A percentile compares a stretch with the other conserved stretches of the same genome.
Conservation (phyloP, 768 basidiomycete species). For the Kwoniella bestiolae region DNA sequence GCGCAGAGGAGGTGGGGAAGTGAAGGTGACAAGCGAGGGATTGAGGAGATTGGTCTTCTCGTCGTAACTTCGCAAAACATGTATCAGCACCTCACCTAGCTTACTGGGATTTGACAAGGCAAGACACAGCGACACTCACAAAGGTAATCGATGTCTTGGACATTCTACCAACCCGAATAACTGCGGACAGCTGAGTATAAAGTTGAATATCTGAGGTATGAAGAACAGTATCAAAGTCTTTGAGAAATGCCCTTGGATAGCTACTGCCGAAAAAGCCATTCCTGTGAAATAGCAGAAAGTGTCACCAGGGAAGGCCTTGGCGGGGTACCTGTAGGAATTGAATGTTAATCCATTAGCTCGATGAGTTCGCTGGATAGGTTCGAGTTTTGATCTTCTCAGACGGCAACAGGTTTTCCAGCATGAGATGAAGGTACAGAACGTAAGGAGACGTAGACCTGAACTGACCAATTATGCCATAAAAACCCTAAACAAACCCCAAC, state of each 20-base stretch:
- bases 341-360: too few relatives aligned
- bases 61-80: constrained; percentile 67
- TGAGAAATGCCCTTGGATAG: constrained; percentile 95
- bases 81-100: background rate
- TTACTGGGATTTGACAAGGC: background rate
- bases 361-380: too few relatives aligned
- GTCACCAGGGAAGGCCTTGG: constrained; percentile 91
- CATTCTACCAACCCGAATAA: constrained; percentile 91
- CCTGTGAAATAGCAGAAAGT: constrained; percentile 97
- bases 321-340: constrained; percentile 91
- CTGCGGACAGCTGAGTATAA: constrained; percentile 90
- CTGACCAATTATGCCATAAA: constrained; percentile 94
- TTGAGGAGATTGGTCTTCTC: constrained; percentile 72
- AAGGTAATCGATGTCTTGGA: constrained; percentile 90
- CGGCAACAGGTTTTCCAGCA: too few relatives aligned
- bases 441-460: constrained; percentile 25
- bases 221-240: constrained; percentile 97
- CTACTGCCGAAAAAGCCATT: constrained; percentile 98
- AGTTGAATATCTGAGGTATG: constrained; percentile 97
- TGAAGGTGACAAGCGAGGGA: constrained; percentile 72
- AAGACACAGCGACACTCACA: constrained; percentile 61
- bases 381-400: too few relatives aligned
- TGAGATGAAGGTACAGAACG: too few relatives aligned
- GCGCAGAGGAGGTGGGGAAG: constrained; percentile 64
- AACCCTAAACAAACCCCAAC: constrained; percentile 88